Percentiles rank a stretch among this genome's conserved stretches.
phyloP scores from a whole-genome alignment of 371 early-diverging fungal genomes.

The Entomophthora muscae region DNA sequence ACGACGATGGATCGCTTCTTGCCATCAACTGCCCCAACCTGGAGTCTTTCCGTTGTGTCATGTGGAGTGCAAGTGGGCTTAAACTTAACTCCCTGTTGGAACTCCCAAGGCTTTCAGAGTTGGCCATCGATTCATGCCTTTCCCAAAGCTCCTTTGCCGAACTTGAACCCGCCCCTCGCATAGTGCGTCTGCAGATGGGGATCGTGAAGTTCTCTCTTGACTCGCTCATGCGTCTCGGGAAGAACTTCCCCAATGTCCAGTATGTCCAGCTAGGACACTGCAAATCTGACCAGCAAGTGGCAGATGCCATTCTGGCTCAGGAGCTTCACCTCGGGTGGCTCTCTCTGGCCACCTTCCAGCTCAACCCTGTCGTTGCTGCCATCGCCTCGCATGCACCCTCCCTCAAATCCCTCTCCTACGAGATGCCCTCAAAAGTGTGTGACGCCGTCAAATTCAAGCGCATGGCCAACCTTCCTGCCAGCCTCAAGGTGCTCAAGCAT shows the following conservation, averaged over 20 bases:
- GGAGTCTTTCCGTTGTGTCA: neutral
- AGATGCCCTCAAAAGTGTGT: neutral
- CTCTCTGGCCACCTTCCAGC: neutral
- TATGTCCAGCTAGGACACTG: constrained; percentile 3
- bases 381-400: neutral
- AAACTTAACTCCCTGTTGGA: neutral
- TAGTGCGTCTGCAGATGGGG: neutral
- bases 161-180: neutral
- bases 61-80: neutral
- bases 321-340: neutral
- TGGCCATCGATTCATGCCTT: neutral
- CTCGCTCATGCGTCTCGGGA: neutral
- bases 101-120: neutral
- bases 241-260: neutral
- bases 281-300: neutral
- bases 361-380: neutral
- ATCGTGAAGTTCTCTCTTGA: neutral
- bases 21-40: neutral
- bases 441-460: neutral
- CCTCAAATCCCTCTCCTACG: neutral
- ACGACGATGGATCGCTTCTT: neutral
- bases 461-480: neutral
- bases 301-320: neutral
- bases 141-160: neutral
- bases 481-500: neutral